phyloP scores from a whole-genome alignment of 371 early-diverging fungal genomes.

The Circinella umbellata region DNA sequence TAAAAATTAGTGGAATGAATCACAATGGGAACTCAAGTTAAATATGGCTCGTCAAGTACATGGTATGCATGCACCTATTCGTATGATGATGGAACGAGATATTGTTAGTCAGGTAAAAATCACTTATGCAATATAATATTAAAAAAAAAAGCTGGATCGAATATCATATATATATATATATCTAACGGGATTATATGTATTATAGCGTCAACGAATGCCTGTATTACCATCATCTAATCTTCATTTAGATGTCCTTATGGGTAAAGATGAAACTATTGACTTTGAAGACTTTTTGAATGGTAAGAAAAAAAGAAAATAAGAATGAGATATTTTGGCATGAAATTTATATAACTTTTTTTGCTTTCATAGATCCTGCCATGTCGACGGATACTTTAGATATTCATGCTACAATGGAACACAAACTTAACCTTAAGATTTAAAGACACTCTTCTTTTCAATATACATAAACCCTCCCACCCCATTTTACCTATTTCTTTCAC shows the following conservation, averaged over 20 bases:
- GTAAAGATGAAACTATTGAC: slow-evolving; percentile 87
- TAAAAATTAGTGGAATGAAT: slow-evolving; percentile 84
- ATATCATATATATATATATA: no score
- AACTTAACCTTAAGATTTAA: slow-evolving; percentile 46
- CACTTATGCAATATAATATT: background rate
- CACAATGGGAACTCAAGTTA: slow-evolving; percentile 81
- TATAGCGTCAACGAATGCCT: slow-evolving; percentile 60
- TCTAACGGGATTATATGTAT: background rate
- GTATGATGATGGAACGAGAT: slow-evolving; percentile 87
- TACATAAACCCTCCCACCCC: no score
- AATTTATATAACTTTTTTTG: no score
- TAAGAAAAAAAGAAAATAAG: slow-evolving; percentile 27
- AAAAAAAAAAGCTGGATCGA: no score
- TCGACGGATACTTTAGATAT: slow-evolving; percentile 68
- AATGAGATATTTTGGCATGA: no score
- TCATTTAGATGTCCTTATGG: slow-evolving; percentile 85
- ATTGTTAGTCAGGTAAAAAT: slow-evolving; percentile 69
- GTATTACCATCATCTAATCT: slow-evolving; percentile 77
- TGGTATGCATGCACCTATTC: slow-evolving; percentile 90
- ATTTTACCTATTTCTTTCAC: no score
- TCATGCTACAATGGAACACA: slow-evolving; percentile 71
- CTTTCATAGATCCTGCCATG: slow-evolving; percentile 57
- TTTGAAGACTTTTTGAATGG: slow-evolving; percentile 90
- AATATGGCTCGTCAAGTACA: slow-evolving; percentile 80
- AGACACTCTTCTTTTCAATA: background rate